Evolutionary conservation across 441 rosid species (phyloP).

Genomic region (Adansonia grandidieri): DNA sequence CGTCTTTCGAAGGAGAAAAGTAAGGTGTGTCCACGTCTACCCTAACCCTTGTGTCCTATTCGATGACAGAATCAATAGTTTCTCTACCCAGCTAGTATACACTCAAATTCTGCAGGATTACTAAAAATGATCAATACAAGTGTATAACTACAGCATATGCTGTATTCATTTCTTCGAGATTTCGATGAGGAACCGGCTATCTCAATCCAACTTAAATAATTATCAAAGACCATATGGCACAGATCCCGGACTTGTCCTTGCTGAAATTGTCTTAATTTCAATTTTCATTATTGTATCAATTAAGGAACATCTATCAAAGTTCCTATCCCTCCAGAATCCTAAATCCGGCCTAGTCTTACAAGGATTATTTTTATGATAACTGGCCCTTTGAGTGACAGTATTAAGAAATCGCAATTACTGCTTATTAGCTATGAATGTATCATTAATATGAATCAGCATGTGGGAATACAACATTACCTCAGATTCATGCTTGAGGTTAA

Average conservation of each 20-base stretch:
- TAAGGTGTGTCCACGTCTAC: background rate
- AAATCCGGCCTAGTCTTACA: no score
- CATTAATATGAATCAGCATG: background rate
- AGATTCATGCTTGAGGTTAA: constrained; percentile 29
- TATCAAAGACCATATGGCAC: background rate
- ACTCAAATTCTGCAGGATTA: background rate
- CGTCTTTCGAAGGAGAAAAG: background rate
- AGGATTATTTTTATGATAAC: background rate
- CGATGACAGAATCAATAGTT: background rate
- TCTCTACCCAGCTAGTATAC: background rate
- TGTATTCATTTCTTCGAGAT: background rate
- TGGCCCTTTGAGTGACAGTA: background rate
- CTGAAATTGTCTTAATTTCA: no score
- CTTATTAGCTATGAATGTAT: background rate
- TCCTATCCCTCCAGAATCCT: no score
- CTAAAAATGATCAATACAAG: background rate
- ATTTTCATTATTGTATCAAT: no score
- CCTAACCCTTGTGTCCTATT: background rate
- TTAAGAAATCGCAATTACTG: background rate
- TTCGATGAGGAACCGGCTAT: background rate
- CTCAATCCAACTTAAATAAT: background rate
- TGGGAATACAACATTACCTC: constrained; percentile 20
- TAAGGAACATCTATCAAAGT: no score
- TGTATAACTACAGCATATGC: no score
- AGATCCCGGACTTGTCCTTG: no score